Percentiles rank a stretch among this genome's conserved stretches.
Evolutionary conservation across 176 grass and related monocot genomes (phyloP).

Genomic region (Guadua angustifolia): DNA sequence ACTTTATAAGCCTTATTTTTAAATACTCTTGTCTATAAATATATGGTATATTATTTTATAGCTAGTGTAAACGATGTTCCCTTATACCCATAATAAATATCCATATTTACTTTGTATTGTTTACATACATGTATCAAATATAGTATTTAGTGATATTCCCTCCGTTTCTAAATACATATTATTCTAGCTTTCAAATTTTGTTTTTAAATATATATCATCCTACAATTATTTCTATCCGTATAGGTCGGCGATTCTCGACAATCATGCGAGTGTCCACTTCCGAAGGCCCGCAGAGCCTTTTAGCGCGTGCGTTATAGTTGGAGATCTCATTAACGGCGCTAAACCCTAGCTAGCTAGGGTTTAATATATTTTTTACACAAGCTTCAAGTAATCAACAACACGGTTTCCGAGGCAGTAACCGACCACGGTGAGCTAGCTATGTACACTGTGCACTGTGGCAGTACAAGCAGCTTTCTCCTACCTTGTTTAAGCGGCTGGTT

Average conservation of each 20-base stretch:
- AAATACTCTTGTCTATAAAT: too few species aligned
- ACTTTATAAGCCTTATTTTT: too few species aligned
- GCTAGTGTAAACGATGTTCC: too few species aligned
- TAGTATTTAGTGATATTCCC: too few species aligned
- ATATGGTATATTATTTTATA: too few species aligned
- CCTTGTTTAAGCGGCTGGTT: slow-evolving; percentile 43
- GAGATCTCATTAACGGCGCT: slow-evolving; percentile 25
- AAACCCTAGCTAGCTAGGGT: slow-evolving; percentile 51
- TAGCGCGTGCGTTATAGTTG: slow-evolving; percentile 34
- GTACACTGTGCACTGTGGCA: slow-evolving; percentile 2
- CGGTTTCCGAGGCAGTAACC: slow-evolving; percentile 30
- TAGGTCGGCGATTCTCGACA: slow-evolving; percentile 57
- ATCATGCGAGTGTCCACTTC: slow-evolving; percentile 41
- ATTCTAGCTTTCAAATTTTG: too few species aligned
- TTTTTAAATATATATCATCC: too few species aligned
- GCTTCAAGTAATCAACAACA: slow-evolving; percentile 44
- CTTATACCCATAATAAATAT: too few species aligned
- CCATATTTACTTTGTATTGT: too few species aligned
- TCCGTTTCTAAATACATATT: too few species aligned
- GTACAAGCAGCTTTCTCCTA: slow-evolving; percentile 11
- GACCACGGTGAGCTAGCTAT: slow-evolving; percentile 37
- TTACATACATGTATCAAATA: too few species aligned
- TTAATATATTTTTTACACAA: slow-evolving; percentile 33
- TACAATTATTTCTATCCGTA: slow-evolving; percentile 37
- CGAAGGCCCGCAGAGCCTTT: slow-evolving; percentile 11